Evolutionary conservation across 1,284 basidiomycete genomes (phyloP).

Genomic region (Cerioporus squamosus): DNA sequence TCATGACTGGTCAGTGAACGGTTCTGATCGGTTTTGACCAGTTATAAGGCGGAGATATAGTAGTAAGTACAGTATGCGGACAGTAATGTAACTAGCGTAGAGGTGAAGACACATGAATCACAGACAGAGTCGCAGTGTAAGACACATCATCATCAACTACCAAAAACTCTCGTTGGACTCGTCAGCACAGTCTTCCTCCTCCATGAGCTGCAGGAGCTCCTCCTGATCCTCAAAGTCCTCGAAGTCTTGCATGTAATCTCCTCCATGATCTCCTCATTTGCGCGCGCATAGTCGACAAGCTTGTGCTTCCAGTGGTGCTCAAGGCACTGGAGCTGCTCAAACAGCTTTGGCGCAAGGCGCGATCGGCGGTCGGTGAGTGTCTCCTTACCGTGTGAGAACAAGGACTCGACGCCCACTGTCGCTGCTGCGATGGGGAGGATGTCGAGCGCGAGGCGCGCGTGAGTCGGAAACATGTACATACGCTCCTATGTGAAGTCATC

Average conservation of each 20-base stretch:
- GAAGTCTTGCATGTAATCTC: not conserved
- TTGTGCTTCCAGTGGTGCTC: conserved; percentile 1
- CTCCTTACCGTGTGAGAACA: conserved; percentile 1
- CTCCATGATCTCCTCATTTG: not conserved
- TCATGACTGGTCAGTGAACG: not conserved
- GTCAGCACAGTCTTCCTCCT: not conserved
- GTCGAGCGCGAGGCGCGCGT: conserved; percentile 1
- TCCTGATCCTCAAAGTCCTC: not conserved
- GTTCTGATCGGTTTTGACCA: not conserved
- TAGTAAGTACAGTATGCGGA: no score
- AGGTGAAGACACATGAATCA: not conserved
- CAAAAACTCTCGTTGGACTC: not conserved
- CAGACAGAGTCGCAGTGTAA: not conserved
- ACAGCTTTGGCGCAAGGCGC: not conserved
- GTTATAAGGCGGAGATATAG: not conserved
- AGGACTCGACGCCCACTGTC: not conserved
- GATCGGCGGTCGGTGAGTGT: not conserved
- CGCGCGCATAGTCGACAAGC: not conserved
- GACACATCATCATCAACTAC: not conserved
- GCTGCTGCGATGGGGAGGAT: not conserved
- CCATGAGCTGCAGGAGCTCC: not conserved
- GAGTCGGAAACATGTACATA: not conserved
- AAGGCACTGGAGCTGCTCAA: conserved; percentile 1
- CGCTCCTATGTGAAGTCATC: no score
- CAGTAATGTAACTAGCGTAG: not conserved